A percentile compares a stretch with the other conserved stretches of the same genome.
Conservation (phyloP, 768 basidiomycete species). For the Trametes elegans region DNA sequence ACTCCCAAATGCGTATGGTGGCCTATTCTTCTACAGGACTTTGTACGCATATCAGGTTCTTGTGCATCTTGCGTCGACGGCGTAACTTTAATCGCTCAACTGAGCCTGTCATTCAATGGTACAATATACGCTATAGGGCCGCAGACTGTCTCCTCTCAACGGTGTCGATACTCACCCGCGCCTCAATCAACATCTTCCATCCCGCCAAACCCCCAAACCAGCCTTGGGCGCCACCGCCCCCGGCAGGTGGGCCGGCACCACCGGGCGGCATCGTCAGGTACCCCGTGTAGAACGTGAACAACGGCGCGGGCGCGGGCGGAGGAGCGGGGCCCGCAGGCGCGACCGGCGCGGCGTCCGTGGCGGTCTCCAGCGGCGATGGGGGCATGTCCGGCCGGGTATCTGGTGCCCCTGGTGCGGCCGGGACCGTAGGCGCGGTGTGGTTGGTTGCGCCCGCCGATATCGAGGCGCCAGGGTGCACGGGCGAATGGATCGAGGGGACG, state of each 20-base stretch:
- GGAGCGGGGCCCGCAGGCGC: too few species aligned
- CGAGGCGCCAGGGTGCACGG: too few species aligned
- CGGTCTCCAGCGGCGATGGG: constrained; percentile 12
- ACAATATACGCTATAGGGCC: too few species aligned
- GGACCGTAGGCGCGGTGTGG: background rate
- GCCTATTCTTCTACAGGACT: too few species aligned
- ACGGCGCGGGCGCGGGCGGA: constrained; percentile 5
- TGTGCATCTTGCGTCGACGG: too few species aligned
- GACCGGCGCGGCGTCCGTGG: too few species aligned
- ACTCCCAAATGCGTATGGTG: too few species aligned
- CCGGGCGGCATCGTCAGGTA: background rate
- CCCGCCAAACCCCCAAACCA: constrained; percentile 5
- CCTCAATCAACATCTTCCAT: constrained; percentile 22
- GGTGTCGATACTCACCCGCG: background rate
- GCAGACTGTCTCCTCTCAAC: too few species aligned
- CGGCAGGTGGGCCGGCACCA: background rate
- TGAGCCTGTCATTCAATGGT: background rate
- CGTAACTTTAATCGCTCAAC: too few species aligned
- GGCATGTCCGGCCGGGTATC: constrained; percentile 8
- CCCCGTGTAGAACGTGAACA: constrained; percentile 16
- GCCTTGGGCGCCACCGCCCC: background rate
- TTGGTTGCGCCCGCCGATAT: background rate
- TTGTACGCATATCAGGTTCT: too few species aligned
- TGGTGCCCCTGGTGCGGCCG: background rate
- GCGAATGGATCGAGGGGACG: too few species aligned